Evolutionary conservation across 352 stramenopile genomes (phyloP), one percentile per base, ranked within the genome.

Genomic region (Phytopythium chamaehyphon): DNA sequence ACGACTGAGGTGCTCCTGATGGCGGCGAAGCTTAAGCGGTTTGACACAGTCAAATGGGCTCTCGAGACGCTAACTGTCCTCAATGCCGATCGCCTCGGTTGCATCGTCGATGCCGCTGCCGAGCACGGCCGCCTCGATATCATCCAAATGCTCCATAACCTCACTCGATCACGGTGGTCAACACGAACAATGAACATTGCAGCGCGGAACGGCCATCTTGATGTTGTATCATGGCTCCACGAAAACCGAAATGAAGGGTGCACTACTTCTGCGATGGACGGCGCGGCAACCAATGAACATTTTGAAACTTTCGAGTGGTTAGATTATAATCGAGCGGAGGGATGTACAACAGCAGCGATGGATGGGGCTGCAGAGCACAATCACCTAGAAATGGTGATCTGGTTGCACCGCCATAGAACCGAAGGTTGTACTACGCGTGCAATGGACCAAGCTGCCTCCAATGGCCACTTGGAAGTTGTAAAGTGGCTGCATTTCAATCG

Each of bases 261-360:
- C 37, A 42, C 37, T 42, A 0, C 37, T 18, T 42, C 37, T 42
- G 37, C 37, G 6, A 42, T 42, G 37, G 37, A 42, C 14, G 15
- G 15, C 18, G 37, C 37, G n/a, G 37, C 37, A 22, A 42, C 10
- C 6, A 42, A 42, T 14, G 37, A 21, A 9, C 37, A 42, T 42
- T 21, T 42, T 14, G 37, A 21, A 9, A n/a, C 18, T n/a, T n/a
- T 42, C 15, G 15, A 21, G 15, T 42, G 37, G 37, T 14, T 42
- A n/a, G 6, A 42, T 21, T 8, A 8, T 22, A 12, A 42, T 21
- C 37, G 37, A 21, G n/a, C 15, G 11, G 37, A 42, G n/a, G 37
- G 37, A n/a, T 42, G 37, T n/a, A 18, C 37, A n/a, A 42, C 18
- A 42, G 37, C 37, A 18, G 37, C 37, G 14, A 42, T 42, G 37